Evolutionary conservation across 2,329 filamentous ascomycete genomes (phyloP), one percentile per base, ranked within the genome.

Genomic region (Fusarium musae): DNA sequence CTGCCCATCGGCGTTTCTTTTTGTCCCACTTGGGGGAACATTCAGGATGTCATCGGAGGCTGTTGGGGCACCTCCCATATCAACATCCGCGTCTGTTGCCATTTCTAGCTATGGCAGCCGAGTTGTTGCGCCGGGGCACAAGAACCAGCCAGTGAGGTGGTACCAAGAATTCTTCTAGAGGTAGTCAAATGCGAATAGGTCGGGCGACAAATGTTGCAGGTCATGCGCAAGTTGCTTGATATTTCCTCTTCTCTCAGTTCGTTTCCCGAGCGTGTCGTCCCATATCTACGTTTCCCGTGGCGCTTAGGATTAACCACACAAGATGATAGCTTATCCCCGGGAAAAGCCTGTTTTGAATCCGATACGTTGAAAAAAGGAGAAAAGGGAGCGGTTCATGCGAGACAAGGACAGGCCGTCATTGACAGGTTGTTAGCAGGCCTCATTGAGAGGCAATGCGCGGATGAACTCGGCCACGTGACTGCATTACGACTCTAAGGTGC

Each of bases 1-100:
- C 19, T 79, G 73, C 11, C 79, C 80, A 19, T 85, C 82, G 5
- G 85, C 85, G 74, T 88, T 89, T 49, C 87, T 82, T 80, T 89
- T 89, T 63, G 79, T 83, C 59, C 87, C 86, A 46, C 63, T 73
- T 16, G 57, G 57, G 42, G 44, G 58, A 54, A 61, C 26, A 59
- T 59, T 61, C n/a, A 30, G 65, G 53, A 67, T 56, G 21, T 57
- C 44, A 30, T 56, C 43, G 19, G 59, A 32, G 30, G 49, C 28
- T 50, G 58, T 46, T 47, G 44, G 47, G 54, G 42, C 46, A 46
- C 42, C 60, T 59, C 69, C 72, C 72, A 75, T 63, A 8, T 73
- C 66, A 56, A 70, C 53, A 42, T 77, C 75, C 23, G 75, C 78
- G 67, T 86, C 84, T 53, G 86, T 59, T 43, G 87, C 85, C 84